phyloP scores from a whole-genome alignment of 768 basidiomycete species.

The Panellus pusillus region DNA sequence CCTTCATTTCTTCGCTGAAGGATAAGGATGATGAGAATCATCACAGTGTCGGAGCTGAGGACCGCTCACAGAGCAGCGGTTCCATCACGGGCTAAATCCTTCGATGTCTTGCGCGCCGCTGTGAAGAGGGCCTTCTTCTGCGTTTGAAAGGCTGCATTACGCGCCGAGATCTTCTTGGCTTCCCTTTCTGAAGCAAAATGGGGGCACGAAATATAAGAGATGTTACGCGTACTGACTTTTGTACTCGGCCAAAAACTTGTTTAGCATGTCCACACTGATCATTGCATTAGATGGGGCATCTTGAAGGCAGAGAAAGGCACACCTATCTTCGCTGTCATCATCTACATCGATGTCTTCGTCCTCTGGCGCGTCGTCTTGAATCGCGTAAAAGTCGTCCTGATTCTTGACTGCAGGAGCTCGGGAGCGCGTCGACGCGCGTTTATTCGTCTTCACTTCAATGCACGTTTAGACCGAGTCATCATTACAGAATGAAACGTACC shows the following conservation, averaged over 20 bases:
- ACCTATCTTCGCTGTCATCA: slow-evolving; percentile 21
- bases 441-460: neutral
- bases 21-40: neutral
- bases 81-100: slow-evolving; percentile 30
- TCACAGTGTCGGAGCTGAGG: neutral
- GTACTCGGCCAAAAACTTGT: slow-evolving; percentile 15
- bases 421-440: slow-evolving; percentile 21
- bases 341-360: slow-evolving; percentile 17
- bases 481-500: slow-evolving; percentile 13
- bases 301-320: neutral
- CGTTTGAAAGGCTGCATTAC: slow-evolving; percentile 26
- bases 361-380: slow-evolving; percentile 18
- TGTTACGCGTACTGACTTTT: slow-evolving; percentile 18
- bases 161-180: slow-evolving; percentile 27
- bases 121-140: slow-evolving; percentile 36
- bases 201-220: neutral
- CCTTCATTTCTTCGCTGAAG: slow-evolving; percentile 14
- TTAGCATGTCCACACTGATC: slow-evolving; percentile 16
- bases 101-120: slow-evolving; percentile 32
- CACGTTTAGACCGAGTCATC: neutral
- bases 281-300: slow-evolving; percentile 6
- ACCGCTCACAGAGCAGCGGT: slow-evolving; percentile 30
- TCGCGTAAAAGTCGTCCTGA: slow-evolving; percentile 22
- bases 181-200: slow-evolving; percentile 26
- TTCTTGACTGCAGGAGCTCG: slow-evolving; percentile 18